Conservation (phyloP, 2,329 filamentous ascomycete genomes). For the Didymella lethalis region DNA sequence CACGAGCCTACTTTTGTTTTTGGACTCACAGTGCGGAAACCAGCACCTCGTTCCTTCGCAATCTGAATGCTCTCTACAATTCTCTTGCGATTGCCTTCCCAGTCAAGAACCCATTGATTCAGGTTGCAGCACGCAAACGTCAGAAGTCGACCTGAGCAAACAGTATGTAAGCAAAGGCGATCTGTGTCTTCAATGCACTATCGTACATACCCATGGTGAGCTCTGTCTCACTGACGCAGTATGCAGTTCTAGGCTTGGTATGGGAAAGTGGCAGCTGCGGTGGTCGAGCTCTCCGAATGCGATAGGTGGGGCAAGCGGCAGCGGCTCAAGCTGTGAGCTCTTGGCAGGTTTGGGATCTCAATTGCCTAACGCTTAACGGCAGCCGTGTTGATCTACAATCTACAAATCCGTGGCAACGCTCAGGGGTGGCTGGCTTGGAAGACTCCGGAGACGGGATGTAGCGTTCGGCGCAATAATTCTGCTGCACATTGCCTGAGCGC, state of each 20-base stretch:
- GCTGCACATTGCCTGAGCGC: background rate
- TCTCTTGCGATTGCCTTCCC: conserved; percentile 66
- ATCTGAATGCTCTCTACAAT: conserved; percentile 69
- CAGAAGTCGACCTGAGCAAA: conserved; percentile 29
- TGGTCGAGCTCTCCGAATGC: conserved; percentile 15
- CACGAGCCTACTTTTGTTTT: background rate
- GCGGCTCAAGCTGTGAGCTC: conserved; percentile 11
- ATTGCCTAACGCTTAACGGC: background rate
- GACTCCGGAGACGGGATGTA: background rate
- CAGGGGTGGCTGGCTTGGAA: conserved; percentile 3
- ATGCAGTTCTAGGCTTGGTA: background rate
- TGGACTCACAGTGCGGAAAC: conserved; percentile 53
- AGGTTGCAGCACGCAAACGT: conserved; percentile 44
- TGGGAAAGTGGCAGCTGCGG: conserved; percentile 9
- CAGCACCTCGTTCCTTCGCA: conserved; percentile 58
- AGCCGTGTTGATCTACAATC: conserved; percentile 11
- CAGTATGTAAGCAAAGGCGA: background rate
- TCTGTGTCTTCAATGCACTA: background rate
- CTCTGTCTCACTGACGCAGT: background rate
- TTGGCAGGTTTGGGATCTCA: conserved; percentile 1
- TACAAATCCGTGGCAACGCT: background rate
- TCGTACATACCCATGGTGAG: conserved; percentile 13
- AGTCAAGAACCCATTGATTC: conserved; percentile 42
- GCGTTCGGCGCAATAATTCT: background rate
- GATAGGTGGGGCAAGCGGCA: conserved; percentile 17